Base-by-base conservation (phyloP, 345 rosid species). In the Aegle marmelos region DNA sequence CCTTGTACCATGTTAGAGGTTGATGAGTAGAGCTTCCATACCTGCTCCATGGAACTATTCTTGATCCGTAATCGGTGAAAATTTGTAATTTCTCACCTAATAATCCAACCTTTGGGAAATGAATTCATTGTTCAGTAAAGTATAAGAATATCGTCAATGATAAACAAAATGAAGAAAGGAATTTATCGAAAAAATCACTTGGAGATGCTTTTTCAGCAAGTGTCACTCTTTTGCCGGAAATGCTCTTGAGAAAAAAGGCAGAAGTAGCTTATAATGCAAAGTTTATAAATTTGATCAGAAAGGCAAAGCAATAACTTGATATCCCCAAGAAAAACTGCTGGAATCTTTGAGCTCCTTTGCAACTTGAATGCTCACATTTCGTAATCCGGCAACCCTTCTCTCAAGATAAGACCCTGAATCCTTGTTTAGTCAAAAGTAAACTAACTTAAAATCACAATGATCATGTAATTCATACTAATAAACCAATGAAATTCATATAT, bases 1-100 rank as follows among this genome's bases (percentile, higher is more conserved):
- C 98, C 97, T 94, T 94, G 82, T 92, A 94, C 98, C 98, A 94
- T 67, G 84, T 92, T 53, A 91, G 88, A 53, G 80, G 86, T 66
- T 78, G 89, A 53, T 48, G 74, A 41, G 85, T 45, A 36, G 91
- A 87, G 74, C 79, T 84, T 45, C 79, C 72, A 80, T 83, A 87
- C 14, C 70, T 77, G 16, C 36, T 82, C 98, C 97, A 94, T 50
- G 65, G 86, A 72, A 89, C 83, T 77, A 78, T 82, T 25, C 54
- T 75, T 54, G 88, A 84, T 64, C 91, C 85, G 54, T 67, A 63
- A 21, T 80, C 86, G 25, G 80, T 66, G 85, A 85, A 94, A 66
- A 91, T 77, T 60, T 86, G 78, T 61, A 73, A 53, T 50, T 79
- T 73, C 88, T 92, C 97, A 36, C 98, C 98, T 14, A 79, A 21